phyloP scores from a whole-genome alignment of 2,329 filamentous ascomycete genomes.

The Xylariales sp. region DNA sequence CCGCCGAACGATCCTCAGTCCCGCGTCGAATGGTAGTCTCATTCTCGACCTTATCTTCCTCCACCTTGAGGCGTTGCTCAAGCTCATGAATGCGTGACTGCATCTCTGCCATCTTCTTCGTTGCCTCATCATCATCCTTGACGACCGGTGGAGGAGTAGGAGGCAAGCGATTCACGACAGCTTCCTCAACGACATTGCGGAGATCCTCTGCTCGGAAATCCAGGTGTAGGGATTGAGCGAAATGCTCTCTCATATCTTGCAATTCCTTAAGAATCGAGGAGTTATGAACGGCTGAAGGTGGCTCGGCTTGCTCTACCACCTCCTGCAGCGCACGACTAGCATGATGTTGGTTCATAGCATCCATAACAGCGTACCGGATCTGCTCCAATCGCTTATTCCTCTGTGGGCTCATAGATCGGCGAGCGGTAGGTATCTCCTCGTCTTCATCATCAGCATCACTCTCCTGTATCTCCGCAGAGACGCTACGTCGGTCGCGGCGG shows the following conservation, averaged over 20 bases:
- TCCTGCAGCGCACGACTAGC: constrained; percentile 31
- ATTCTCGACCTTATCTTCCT: constrained; percentile 42
- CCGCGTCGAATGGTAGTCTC: constrained; percentile 44
- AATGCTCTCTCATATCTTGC: constrained; percentile 54
- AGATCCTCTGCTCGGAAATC: constrained; percentile 50
- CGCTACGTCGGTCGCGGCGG: constrained; percentile 57
- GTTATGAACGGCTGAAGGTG: constrained; percentile 32
- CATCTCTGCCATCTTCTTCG: constrained; percentile 52
- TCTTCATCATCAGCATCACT: constrained; percentile 96
- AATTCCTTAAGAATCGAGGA: constrained; percentile 62
- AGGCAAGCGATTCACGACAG: constrained; percentile 53
- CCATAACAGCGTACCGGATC: constrained; percentile 67
- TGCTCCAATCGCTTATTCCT: constrained; percentile 78
- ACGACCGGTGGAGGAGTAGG: constrained; percentile 39
- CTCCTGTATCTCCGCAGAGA: constrained; percentile 65
- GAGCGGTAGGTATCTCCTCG: constrained; percentile 57
- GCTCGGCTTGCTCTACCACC: constrained; percentile 20
- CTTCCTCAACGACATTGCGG: constrained; percentile 58
- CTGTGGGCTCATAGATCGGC: constrained; percentile 71
- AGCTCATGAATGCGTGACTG: constrained; percentile 48
- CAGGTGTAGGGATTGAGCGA: constrained; percentile 38
- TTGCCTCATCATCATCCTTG: constrained; percentile 45
- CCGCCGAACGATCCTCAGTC: constrained; percentile 49
- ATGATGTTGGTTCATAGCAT: constrained; percentile 63
- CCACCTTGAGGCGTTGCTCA: constrained; percentile 22